Evolutionary conservation across 2,329 filamentous ascomycete genomes (phyloP), one percentile per base, ranked within the genome.

Genomic region (Bipolaris bicolor): DNA sequence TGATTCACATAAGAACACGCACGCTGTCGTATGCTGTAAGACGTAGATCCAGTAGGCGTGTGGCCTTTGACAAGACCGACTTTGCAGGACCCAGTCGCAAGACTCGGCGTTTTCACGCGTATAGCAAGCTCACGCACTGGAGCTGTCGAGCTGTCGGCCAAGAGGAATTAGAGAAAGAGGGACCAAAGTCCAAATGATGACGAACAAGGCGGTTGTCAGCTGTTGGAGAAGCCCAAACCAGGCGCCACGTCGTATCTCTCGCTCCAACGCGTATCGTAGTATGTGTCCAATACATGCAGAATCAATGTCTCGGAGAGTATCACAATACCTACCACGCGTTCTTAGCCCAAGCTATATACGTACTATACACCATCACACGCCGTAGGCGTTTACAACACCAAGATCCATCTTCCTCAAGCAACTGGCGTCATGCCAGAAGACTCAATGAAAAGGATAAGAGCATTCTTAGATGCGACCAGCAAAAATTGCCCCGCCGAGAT

Each of bases 391-490:
- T 11, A 2, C 3, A 31, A 31, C 29, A 29, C 9, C 9, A 13
- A 5, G 1, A 13, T 13, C 34, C 22, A 26, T 72, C 75, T 78
- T 77, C 76, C 64, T 77, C 74, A 73, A 72, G 62, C 48, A 67
- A 52, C 60, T 65, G 67, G 72, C 37, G 54, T 34, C 70, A 56
- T 66, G 68, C 56, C 43, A 57, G 52, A 40, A 60, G 47, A 47
- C 70, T 69, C 64, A 77, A 78, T 69, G 76, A 79, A 78, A 78
- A 76, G 44, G 49, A 49, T 3, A 55, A 51, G 49, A 34, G 40
- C 24, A 36, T n/a, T 15, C 20, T 18, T 49, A 16, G 11, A 41
- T 45, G 24, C n/a, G 24, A 20, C 46, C 46, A 49, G 34, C 46
- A 49, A 49, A 49, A 49, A 49, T 49, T 49, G 46, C 34, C 46